Evolutionary conservation across 257 asterid genomes (phyloP).

Genomic region (Verbena officinalis): DNA sequence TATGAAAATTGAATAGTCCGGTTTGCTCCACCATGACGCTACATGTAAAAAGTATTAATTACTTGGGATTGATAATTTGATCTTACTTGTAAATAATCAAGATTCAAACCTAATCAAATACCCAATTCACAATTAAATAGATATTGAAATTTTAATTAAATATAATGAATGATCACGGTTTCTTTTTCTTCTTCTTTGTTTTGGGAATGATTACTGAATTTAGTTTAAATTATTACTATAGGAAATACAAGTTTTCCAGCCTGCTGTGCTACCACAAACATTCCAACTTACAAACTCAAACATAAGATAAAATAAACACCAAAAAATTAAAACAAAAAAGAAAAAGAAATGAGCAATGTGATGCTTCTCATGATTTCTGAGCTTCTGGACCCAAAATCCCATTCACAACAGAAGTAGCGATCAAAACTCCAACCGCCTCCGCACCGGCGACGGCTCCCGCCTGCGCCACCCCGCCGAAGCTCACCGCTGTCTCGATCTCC

Average conservation of each 20-base stretch:
- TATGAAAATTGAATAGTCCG: too few relatives aligned
- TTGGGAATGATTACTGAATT: not conserved
- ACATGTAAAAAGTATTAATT: too few relatives aligned
- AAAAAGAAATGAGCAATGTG: not conserved
- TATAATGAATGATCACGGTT: too few relatives aligned
- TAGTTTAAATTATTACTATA: not conserved
- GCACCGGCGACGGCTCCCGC: conserved; percentile 80
- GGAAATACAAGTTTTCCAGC: not conserved
- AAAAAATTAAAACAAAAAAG: not conserved
- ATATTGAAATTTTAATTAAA: too few relatives aligned
- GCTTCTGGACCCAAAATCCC: conserved; percentile 88
- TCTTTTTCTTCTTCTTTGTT: too few relatives aligned
- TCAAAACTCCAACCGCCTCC: conserved; percentile 59
- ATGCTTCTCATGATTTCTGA: conserved; percentile 49
- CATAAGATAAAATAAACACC: too few relatives aligned
- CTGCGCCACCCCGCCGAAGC: conserved; percentile 74
- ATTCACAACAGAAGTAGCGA: conserved; percentile 68
- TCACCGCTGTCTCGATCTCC: conserved; percentile 51
- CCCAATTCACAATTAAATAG: too few relatives aligned
- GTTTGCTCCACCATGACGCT: too few relatives aligned
- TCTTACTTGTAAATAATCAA: too few relatives aligned
- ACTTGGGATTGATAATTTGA: too few relatives aligned
- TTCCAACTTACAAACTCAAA: not conserved
- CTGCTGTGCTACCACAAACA: not conserved
- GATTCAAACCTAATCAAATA: too few relatives aligned